These are phyloP conservation scores for Coniochaeta hoffmannii DNA, from an alignment of 2,329 filamentous ascomycete species.

Conservation along the genomic window DNA sequence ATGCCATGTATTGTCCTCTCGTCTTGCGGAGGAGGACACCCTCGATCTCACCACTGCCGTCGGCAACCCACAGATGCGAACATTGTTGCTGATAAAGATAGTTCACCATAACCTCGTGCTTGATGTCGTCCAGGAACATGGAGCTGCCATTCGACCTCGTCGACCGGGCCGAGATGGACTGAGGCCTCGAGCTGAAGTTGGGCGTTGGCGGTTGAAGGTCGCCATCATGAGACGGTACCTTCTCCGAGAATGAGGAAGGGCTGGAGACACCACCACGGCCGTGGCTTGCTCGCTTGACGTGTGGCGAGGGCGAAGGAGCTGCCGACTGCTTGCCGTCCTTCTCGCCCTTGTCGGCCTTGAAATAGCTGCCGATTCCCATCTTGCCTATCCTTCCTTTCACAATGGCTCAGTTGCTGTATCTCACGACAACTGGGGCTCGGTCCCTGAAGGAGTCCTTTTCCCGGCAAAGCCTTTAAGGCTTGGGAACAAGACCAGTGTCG, in stretches of 20 bases:
- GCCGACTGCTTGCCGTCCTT: constrained; percentile 13
- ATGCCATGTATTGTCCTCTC: constrained; percentile 64
- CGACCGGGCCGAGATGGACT: constrained; percentile 43
- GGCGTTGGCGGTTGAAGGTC: constrained; percentile 42
- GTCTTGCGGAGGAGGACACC: constrained; percentile 65
- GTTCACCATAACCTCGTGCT: constrained; percentile 78
- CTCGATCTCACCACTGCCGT: constrained; percentile 60
- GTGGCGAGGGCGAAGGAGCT: constrained; percentile 1
- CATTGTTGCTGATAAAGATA: constrained; percentile 78
- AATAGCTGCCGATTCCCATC: constrained; percentile 58
- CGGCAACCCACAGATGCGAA: constrained; percentile 64
- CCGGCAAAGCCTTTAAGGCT: background rate
- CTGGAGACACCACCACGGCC: constrained; percentile 13
- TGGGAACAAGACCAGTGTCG: background rate
- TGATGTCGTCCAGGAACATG: constrained; percentile 61
- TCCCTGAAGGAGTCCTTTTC: background rate
- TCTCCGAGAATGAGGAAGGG: constrained; percentile 27
- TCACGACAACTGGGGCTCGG: background rate
- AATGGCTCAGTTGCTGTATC: background rate
- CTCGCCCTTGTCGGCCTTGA: constrained; percentile 45
- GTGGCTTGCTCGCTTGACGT: background rate
- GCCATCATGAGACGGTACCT: constrained; percentile 29
- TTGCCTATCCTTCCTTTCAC: constrained; percentile 10
- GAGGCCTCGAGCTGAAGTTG: constrained; percentile 41
- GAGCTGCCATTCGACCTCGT: constrained; percentile 40